Base-by-base conservation (phyloP, 345 rosid genomes). In the Nasturtium officinale region DNA sequence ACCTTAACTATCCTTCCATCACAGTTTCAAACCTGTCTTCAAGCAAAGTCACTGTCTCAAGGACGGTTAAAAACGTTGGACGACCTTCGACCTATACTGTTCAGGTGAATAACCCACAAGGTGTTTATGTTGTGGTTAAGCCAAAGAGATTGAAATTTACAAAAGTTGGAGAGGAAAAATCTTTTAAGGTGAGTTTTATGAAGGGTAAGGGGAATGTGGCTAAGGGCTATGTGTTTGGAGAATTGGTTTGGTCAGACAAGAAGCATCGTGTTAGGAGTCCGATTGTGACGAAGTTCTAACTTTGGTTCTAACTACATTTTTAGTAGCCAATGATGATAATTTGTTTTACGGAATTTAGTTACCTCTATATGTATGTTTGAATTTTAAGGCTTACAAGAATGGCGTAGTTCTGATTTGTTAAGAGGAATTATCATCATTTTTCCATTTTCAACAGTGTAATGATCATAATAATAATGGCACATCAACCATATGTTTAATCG, bases 1-100 rank as follows among this genome's bases (percentile, higher is more conserved):
- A 83, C 78, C 89, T 95, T 81, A 95, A 95, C 83, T 87, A 95
- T 79, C 99, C 97, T 67, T 86, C 99, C 6, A 87, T 95, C 59
- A 78, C 90, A 3, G 65, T 91, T 55, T 80, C 87, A 16, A 43
- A 74, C 40, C 60, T 90, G 20, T 21, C 61, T 0, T 60, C 61
- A 0, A 72, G 72, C 15, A 65, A 80, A 21, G 71, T 84, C 23
- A 81, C 71, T 0, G 67, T 87, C 64, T 81, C 81, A 10, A 77
- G 97, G 33, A 90, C 77, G 0, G 65, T 90, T 26, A 95, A 81
- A 78, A 91, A 86, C 57, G 92, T 88, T 15, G 97, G 97, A 9
- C n/a, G 81, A 54, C 89, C 97, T 1, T 81, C 84, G 2, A 85
- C 64, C 15, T 91, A 91, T 61, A 66, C 26, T 15, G 89, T 81